Conservation (phyloP, 1,139 yeast species). For the Kodamaea arcana region DNA sequence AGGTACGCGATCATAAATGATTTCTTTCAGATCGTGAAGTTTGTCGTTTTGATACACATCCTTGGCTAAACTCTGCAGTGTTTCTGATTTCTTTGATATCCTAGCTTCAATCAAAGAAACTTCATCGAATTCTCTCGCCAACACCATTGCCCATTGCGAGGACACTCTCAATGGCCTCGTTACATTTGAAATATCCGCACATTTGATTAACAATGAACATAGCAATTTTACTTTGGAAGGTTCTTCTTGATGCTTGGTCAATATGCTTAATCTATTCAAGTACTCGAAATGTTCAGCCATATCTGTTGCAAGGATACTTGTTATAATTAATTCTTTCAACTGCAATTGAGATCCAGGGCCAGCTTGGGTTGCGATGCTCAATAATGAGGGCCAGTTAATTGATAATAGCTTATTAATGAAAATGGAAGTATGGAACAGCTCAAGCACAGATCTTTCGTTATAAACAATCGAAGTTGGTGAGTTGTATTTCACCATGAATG, state of each 20-base stretch:
- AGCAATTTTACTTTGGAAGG: slow-evolving; percentile 42
- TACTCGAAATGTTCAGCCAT: slow-evolving; percentile 88
- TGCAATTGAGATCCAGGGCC: slow-evolving; percentile 11
- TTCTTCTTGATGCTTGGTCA: slow-evolving; percentile 16
- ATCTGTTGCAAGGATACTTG: slow-evolving; percentile 79
- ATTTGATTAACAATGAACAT: slow-evolving; percentile 70
- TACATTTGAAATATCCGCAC: slow-evolving; percentile 93
- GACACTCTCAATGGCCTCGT: slow-evolving; percentile 74
- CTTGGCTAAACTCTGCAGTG: not conserved
- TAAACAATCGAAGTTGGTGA: slow-evolving; percentile 65
- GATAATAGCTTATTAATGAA: slow-evolving; percentile 55
- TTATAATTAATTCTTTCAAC: slow-evolving; percentile 33
- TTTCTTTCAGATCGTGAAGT: slow-evolving; percentile 11
- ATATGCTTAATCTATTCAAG: slow-evolving; percentile 45
- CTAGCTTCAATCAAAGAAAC: slow-evolving; percentile 52
- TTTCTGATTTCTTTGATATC: slow-evolving; percentile 13
- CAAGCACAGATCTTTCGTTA: slow-evolving; percentile 69
- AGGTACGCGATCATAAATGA: slow-evolving; percentile 30
- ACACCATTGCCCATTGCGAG: slow-evolving; percentile 79
- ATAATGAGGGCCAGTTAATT: slow-evolving; percentile 61
- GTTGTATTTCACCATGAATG: slow-evolving; percentile 56
- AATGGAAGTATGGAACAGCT: slow-evolving; percentile 76
- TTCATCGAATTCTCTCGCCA: slow-evolving; percentile 74
- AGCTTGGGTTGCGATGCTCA: slow-evolving; percentile 19
- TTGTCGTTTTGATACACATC: slow-evolving; percentile 1